phyloP scores from a whole-genome alignment of 2,329 filamentous ascomycete species.

The Chaetomiaceae sp. region DNA sequence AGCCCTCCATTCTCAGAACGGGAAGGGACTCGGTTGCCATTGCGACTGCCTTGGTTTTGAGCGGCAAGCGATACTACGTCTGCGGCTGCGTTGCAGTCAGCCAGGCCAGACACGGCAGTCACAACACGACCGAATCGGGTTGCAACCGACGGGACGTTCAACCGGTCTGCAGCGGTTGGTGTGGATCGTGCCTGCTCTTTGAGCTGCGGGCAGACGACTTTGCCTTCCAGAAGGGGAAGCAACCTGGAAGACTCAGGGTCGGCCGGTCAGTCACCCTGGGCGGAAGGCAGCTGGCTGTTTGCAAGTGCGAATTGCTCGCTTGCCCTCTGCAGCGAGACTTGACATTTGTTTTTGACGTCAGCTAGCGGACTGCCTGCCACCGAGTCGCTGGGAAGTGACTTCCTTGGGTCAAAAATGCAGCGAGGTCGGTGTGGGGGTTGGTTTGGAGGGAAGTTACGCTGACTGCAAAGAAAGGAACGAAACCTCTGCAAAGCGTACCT shows the following conservation, averaged over 20 bases:
- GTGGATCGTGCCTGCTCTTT: conserved; percentile 8
- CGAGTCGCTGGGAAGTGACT: no score
- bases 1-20: conserved; percentile 2
- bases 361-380: no score
- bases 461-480: no score
- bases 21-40: conserved; percentile 2
- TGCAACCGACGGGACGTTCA: not conserved
- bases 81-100: not conserved
- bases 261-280: not conserved
- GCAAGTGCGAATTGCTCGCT: conserved; percentile 10
- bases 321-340: conserved; percentile 17
- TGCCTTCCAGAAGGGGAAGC: conserved; percentile 3
- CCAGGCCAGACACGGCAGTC: no score
- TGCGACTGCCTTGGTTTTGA: conserved; percentile 5
- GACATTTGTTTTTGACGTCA: not conserved
- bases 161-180: not conserved
- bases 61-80: not conserved
- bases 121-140: not conserved
- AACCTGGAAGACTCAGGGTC: no score
- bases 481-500: not conserved
- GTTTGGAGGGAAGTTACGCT: no score
- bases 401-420: no score
- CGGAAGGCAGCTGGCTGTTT: conserved; percentile 6
- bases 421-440: no score
- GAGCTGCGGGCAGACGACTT: not conserved